Conservation (phyloP, 352 stramenopile species). For the Phytophthora colocasiae region DNA sequence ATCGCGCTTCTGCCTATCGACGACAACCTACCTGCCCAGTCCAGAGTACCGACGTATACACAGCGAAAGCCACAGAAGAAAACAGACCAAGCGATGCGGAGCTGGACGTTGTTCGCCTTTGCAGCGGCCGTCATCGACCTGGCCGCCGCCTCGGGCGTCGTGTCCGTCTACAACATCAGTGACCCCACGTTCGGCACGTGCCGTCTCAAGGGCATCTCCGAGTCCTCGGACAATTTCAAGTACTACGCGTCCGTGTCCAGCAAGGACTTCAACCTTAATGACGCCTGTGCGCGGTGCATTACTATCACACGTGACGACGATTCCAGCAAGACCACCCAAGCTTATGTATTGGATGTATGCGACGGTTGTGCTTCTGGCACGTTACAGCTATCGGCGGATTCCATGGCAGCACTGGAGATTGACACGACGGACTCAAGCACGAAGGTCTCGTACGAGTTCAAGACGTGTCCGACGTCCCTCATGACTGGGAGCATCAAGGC, state of each 20-base stretch:
- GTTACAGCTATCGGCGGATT: constrained; percentile 58
- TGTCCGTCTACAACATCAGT: constrained; percentile 67
- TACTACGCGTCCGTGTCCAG: constrained; percentile 77
- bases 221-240: constrained; percentile 70
- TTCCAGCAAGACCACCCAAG: constrained; percentile 49
- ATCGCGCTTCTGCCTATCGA: neutral
- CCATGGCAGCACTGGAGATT: constrained; percentile 54
- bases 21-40: constrained; percentile 12
- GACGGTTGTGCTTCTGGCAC: constrained; percentile 57
- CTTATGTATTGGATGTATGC: constrained; percentile 80
- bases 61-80: constrained; percentile 15
- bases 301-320: constrained; percentile 66
- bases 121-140: constrained; percentile 9
- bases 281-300: constrained; percentile 78
- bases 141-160: constrained; percentile 33
- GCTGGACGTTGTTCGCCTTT: constrained; percentile 13
- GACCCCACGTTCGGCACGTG: constrained; percentile 71
- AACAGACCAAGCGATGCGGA: constrained; percentile 18
- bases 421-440: constrained; percentile 50
- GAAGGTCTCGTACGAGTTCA: constrained; percentile 69
- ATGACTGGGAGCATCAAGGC: constrained; percentile 78
- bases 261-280: constrained; percentile 61
- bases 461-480: constrained; percentile 61
- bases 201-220: constrained; percentile 69
- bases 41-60: constrained; percentile 9